A percentile compares a stretch with the other conserved stretches of the same genome.
phyloP scores from a whole-genome alignment of 257 asterid genomes.

The Forsythia viridissima region DNA sequence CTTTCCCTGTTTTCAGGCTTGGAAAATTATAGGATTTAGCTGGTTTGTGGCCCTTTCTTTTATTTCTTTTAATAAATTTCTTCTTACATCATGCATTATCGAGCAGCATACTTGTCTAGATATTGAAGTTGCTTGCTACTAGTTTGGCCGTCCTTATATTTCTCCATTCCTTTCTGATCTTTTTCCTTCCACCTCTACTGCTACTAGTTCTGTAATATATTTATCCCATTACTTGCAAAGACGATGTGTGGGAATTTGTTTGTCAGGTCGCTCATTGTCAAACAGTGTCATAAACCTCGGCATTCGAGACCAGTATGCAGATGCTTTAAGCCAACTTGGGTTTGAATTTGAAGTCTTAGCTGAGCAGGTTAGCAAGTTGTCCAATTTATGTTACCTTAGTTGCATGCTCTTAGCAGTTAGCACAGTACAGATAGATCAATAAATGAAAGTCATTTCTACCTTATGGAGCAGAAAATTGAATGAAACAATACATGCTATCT shows the following conservation, averaged over 20 bases:
- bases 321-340: constrained; percentile 51
- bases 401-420: not conserved
- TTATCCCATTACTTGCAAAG: not conserved
- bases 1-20: constrained; percentile 7
- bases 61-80: not conserved
- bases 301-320: constrained; percentile 48
- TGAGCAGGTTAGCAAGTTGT: constrained; percentile 44
- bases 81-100: not conserved
- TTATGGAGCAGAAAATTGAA: not conserved
- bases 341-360: constrained; percentile 57
- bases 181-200: not conserved
- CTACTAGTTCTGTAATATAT: not conserved
- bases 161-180: not conserved
- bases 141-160: not conserved
- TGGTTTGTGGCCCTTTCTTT: not conserved
- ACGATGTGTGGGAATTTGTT: constrained; percentile 16
- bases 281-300: constrained; percentile 59
- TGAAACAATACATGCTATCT: not conserved
- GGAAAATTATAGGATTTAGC: not conserved
- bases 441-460: not conserved
- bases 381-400: not conserved
- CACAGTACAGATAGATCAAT: not conserved
- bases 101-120: not conserved
- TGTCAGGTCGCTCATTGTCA: constrained; percentile 51
- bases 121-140: not conserved